Percentiles rank a stretch among this genome's conserved stretches.
Evolutionary conservation across 257 asterid genomes (phyloP).

Genomic region (Solanum piurae): DNA sequence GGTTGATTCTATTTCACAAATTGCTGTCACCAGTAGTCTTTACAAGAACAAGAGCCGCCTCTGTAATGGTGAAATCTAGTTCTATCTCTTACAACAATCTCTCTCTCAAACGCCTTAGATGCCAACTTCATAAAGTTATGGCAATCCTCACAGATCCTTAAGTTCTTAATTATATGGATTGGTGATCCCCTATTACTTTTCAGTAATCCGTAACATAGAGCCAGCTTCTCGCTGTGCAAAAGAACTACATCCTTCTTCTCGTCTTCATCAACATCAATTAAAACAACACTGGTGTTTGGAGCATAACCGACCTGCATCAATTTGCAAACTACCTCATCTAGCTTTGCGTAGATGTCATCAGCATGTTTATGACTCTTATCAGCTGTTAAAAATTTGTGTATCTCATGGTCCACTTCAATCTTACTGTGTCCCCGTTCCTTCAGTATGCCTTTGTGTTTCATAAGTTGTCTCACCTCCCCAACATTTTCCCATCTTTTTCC

Average conservation of each 20-base stretch:
- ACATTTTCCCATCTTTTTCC: constrained; percentile 48
- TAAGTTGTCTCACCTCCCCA: constrained; percentile 30
- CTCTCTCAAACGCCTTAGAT: constrained; percentile 35
- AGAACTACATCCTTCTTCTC: constrained; percentile 42
- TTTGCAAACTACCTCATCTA: constrained; percentile 41
- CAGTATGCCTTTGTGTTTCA: constrained; percentile 35
- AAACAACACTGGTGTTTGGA: constrained; percentile 34
- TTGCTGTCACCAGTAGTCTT: constrained; percentile 45
- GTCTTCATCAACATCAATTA: constrained; percentile 47
- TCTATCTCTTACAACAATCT: constrained; percentile 60
- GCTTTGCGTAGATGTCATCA: constrained; percentile 38
- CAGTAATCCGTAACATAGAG: constrained; percentile 44
- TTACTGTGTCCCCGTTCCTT: constrained; percentile 58
- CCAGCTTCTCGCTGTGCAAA: constrained; percentile 64
- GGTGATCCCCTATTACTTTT: constrained; percentile 25
- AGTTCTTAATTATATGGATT: constrained; percentile 47
- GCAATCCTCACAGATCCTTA: constrained; percentile 66
- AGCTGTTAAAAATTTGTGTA: constrained; percentile 49
- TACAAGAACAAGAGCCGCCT: constrained; percentile 61
- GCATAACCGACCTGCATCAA: constrained; percentile 38
- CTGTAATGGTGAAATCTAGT: constrained; percentile 59
- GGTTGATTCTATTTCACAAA: neutral
- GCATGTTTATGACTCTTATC: constrained; percentile 40
- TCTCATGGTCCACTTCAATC: constrained; percentile 37
- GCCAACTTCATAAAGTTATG: constrained; percentile 62